A percentile compares a stretch with the other conserved stretches of the same genome.
Evolutionary conservation across 768 basidiomycete genomes (phyloP).

Genomic region (Auriscalpium orientale): DNA sequence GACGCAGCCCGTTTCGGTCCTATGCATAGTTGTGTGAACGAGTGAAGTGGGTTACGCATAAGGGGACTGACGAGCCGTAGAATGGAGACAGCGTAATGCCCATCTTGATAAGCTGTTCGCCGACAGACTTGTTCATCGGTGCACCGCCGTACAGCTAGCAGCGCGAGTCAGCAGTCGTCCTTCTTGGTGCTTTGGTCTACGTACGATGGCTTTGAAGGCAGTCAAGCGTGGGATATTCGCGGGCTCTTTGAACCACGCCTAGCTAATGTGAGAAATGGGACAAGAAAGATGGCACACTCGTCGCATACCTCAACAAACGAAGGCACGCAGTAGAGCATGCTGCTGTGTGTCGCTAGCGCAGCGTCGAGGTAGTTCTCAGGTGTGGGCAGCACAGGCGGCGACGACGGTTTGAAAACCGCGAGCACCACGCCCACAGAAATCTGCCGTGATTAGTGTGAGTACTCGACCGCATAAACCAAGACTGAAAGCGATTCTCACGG

Average conservation of each 20-base stretch:
- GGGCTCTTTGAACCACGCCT: constrained; percentile 18
- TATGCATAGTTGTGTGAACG: neutral
- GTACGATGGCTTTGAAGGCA: constrained; percentile 10
- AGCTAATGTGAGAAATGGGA: neutral
- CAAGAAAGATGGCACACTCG: neutral
- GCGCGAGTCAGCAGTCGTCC: neutral
- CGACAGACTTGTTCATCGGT: constrained; percentile 27
- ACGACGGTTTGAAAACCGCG: constrained; percentile 17
- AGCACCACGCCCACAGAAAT: constrained; percentile 10
- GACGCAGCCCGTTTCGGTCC: constrained; percentile 1
- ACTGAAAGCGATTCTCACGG: constrained; percentile 1
- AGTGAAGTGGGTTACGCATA: neutral
- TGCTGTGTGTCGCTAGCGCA: constrained; percentile 5
- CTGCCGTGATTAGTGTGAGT: neutral
- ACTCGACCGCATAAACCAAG: neutral
- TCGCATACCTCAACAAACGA: constrained; percentile 20
- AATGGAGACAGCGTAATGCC: constrained; percentile 26
- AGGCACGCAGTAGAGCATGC: constrained; percentile 17
- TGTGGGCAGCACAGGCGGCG: constrained; percentile 17
- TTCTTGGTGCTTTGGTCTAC: neutral
- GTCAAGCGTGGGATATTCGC: constrained; percentile 5
- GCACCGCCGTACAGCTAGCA: constrained; percentile 31
- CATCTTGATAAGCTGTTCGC: constrained; percentile 25
- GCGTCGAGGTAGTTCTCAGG: constrained; percentile 15
- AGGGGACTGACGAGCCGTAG: constrained; percentile 30